These are phyloP conservation scores for Cryptococcus hybrid DNA, from an alignment of 1,284 basidiomycete genomes.

Conservation along the genomic window DNA sequence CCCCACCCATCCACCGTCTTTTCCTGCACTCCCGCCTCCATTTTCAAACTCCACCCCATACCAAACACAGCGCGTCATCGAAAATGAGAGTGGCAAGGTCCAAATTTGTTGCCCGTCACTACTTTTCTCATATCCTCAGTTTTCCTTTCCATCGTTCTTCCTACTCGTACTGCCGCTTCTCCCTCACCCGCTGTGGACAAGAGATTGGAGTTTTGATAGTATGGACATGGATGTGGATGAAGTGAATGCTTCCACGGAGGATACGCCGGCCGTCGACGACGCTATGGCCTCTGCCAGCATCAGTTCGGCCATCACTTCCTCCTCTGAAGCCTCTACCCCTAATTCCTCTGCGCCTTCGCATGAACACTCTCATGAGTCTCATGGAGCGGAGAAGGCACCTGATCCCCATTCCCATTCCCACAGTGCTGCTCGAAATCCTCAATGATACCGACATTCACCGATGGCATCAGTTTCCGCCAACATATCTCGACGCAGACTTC, in stretches of 20 bases:
- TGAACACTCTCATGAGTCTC: neutral
- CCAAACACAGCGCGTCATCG: neutral
- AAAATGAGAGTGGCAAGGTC: neutral
- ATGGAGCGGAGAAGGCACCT: conserved; percentile 1
- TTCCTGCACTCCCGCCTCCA: too few species aligned
- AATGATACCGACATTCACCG: conserved; percentile 36
- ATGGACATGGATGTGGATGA: conserved; percentile 6
- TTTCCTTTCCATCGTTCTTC: conserved; percentile 4
- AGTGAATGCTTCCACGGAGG: conserved; percentile 1
- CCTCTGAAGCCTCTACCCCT: neutral
- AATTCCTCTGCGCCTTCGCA: neutral
- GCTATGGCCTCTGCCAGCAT: neutral
- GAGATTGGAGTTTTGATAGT: neutral
- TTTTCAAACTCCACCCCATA: too few species aligned
- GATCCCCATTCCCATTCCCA: conserved; percentile 27
- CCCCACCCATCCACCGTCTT: too few species aligned
- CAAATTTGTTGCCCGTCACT: conserved; percentile 16
- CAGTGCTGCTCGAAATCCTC: conserved; percentile 21
- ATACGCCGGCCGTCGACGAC: neutral
- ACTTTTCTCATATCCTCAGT: conserved; percentile 18
- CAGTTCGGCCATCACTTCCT: neutral
- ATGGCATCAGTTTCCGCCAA: conserved; percentile 38
- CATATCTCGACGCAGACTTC: conserved; percentile 41
- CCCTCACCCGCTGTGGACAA: neutral
- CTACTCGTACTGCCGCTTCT: conserved; percentile 1